Conservation (phyloP, 1,284 basidiomycete species). For the Trichosporon faecale region DNA sequence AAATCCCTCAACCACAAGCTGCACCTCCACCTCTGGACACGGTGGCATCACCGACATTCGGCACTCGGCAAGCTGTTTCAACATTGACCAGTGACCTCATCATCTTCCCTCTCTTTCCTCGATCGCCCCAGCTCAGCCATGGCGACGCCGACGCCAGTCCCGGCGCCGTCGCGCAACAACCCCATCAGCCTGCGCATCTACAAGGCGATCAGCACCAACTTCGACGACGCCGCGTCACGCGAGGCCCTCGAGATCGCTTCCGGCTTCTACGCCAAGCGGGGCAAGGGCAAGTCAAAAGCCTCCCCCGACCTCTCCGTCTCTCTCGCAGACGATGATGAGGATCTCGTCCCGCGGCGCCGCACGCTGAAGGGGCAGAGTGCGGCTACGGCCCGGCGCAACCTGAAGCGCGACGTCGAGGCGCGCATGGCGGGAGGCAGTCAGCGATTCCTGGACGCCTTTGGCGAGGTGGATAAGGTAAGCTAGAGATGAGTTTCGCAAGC, state of each 20-base stretch:
- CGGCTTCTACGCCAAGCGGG: conserved; percentile 59
- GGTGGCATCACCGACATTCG: neutral
- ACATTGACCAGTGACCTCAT: conserved; percentile 7
- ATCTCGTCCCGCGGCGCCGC: conserved; percentile 35
- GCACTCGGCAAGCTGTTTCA: neutral
- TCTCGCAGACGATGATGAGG: neutral
- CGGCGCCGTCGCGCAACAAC: conserved; percentile 46
- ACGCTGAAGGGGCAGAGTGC: conserved; percentile 46
- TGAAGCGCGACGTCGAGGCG: conserved; percentile 78
- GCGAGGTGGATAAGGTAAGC: conserved; percentile 78
- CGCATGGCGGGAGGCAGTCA: conserved; percentile 74
- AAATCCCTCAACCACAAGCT: neutral
- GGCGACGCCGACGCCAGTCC: conserved; percentile 26
- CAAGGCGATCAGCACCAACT: conserved; percentile 75
- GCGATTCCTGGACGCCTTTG: conserved; percentile 75
- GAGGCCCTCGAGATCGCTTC: conserved; percentile 81
- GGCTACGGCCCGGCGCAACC: conserved; percentile 67
- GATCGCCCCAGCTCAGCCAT: neutral
- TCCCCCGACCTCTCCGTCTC: neutral
- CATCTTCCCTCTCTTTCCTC: neutral
- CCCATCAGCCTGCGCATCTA: conserved; percentile 79
- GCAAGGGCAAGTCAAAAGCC: conserved; percentile 15
- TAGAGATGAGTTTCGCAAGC: neutral
- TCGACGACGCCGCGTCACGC: conserved; percentile 72
- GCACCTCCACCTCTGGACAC: conserved; percentile 2